These are phyloP conservation scores for Coccomyxa subellipsoidea DNA, from an alignment of 163 green algal species.

Conservation along the genomic window DNA sequence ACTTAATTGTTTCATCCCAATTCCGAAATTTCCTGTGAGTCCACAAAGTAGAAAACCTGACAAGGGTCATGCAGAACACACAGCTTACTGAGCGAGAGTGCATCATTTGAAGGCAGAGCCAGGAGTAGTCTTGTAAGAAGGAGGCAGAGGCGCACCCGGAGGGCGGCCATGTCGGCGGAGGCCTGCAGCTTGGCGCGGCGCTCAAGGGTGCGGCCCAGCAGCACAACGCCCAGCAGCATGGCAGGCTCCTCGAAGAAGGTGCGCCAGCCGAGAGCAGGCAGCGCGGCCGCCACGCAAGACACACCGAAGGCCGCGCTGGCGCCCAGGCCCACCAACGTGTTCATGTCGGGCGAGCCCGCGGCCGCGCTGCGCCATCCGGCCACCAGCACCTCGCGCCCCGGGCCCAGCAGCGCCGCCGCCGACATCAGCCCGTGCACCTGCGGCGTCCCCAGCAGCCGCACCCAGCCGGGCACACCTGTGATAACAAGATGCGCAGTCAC, in stretches of 20 bases:
- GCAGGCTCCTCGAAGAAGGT: constrained; percentile 97
- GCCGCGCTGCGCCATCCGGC: constrained; percentile 58
- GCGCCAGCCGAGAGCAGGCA: constrained; percentile 84
- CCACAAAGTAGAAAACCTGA: too few relatives aligned
- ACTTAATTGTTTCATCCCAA: neutral
- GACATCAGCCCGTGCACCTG: constrained; percentile 74
- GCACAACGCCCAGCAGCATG: constrained; percentile 89
- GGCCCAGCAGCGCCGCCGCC: constrained; percentile 67
- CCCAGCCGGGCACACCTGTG: constrained; percentile 34
- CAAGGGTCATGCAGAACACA: too few relatives aligned
- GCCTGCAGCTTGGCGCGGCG: constrained; percentile 82
- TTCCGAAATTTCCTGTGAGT: too few relatives aligned
- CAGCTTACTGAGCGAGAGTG: neutral
- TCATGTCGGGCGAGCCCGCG: constrained; percentile 80
- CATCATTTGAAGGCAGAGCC: too few relatives aligned
- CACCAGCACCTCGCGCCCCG: constrained; percentile 78
- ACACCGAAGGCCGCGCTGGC: constrained; percentile 73
- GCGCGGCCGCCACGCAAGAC: constrained; percentile 53
- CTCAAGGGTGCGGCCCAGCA: constrained; percentile 80
- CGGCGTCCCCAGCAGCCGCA: constrained; percentile 64
- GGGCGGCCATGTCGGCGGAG: constrained; percentile 73
- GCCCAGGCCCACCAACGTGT: constrained; percentile 87
- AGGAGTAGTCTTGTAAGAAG: neutral
- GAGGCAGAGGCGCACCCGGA: constrained; percentile 38
- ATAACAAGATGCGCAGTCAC: too few relatives aligned